phyloP scores from a whole-genome alignment of 2,329 filamentous ascomycete species.

The Pseudogymnoascus sp. region DNA sequence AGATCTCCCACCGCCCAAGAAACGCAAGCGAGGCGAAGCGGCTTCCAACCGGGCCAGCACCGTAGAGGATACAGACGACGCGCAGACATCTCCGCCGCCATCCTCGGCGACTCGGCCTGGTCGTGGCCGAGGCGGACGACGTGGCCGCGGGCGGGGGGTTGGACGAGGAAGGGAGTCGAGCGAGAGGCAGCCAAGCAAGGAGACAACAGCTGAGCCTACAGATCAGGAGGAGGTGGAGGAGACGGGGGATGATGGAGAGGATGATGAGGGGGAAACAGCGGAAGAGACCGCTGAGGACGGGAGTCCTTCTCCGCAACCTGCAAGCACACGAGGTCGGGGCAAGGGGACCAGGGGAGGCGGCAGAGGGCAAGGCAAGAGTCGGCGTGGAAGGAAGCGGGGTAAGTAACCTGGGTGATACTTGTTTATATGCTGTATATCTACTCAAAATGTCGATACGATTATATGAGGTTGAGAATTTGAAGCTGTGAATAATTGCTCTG shows the following conservation, averaged over 20 bases:
- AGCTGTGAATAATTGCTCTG: no score
- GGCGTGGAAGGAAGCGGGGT: conserved; percentile 7
- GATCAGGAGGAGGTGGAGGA: conserved; percentile 30
- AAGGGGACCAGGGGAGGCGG: conserved; percentile 14
- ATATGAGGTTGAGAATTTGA: not conserved
- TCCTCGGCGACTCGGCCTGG: conserved; percentile 32
- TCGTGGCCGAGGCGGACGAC: conserved; percentile 33
- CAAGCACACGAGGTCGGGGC: conserved; percentile 15
- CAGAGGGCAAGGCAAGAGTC: conserved; percentile 8
- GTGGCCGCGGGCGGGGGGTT: conserved; percentile 37
- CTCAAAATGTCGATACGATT: not conserved
- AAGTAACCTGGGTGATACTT: not conserved
- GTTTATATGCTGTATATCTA: not conserved
- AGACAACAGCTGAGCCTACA: conserved; percentile 22
- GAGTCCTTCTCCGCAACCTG: conserved; percentile 22
- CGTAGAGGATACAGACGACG: conserved; percentile 45
- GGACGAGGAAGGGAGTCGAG: conserved; percentile 30
- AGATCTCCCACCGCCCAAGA: conserved; percentile 20
- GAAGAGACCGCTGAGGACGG: conserved; percentile 24
- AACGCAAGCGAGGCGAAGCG: conserved; percentile 30
- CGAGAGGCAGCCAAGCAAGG: conserved; percentile 28
- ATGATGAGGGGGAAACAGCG: conserved; percentile 33
- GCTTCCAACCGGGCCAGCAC: conserved; percentile 36
- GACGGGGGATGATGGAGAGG: conserved; percentile 24
- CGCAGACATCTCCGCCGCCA: conserved; percentile 34